Evolutionary conservation across 345 rosid species (phyloP).

Genomic region (Xanthoceras sorbifolium): DNA sequence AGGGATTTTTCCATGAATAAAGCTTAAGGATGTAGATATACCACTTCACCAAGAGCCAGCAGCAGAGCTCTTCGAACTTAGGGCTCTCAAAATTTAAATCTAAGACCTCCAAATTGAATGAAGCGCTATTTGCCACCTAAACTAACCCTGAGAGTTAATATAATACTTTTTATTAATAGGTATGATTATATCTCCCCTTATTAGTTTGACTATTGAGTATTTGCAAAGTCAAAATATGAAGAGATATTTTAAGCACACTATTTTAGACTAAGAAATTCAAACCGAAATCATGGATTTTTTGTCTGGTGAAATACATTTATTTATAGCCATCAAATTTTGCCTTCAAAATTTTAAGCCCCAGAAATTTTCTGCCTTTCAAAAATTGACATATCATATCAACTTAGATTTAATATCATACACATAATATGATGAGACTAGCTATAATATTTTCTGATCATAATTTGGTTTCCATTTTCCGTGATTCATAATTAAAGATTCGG

Average conservation of each 20-base stretch:
- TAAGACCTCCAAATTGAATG: too few relatives aligned
- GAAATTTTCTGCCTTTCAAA: neutral
- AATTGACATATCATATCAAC: neutral
- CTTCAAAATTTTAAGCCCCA: neutral
- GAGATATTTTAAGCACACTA: conserved; percentile 3
- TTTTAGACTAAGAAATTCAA: neutral
- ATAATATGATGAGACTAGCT: neutral
- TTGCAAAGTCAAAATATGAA: neutral
- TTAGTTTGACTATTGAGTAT: neutral
- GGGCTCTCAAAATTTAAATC: too few relatives aligned
- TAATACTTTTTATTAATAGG: too few relatives aligned
- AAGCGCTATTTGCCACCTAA: too few relatives aligned
- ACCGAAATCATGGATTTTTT: conserved; percentile 9
- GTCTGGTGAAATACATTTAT: neutral
- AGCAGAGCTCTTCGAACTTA: too few relatives aligned
- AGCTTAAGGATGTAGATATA: too few relatives aligned
- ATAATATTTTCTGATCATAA: too few relatives aligned
- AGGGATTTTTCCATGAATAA: too few relatives aligned
- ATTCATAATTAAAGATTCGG: neutral
- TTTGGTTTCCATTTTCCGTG: neutral
- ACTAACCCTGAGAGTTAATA: too few relatives aligned
- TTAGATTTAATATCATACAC: neutral
- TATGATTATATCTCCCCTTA: neutral
- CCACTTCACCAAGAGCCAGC: too few relatives aligned
- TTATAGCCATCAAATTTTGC: neutral